Evolutionary conservation across 1,284 basidiomycete genomes (phyloP), one percentile per base, ranked within the genome.

Genomic region (Nidula niveotomentosa): DNA sequence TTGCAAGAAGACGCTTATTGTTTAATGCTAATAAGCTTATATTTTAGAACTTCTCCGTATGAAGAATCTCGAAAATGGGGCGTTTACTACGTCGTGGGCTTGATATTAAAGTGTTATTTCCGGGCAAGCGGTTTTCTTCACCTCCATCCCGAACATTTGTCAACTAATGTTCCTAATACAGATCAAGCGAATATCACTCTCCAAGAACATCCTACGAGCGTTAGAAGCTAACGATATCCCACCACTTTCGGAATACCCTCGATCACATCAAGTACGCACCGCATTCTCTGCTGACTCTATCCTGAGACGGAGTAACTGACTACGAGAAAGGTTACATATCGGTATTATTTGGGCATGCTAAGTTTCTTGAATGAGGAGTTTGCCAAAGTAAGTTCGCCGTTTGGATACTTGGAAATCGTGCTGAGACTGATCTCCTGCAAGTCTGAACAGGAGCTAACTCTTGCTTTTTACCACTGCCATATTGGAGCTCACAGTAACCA

Each of bases 61-160:
- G 76, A 81, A 2, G 84, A 91, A 66, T 94, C 92, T n/a, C 79
- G 93, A 52, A 93, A 94, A 72, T 94, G 88, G 87, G 96, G 96
- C 2, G 86, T 95, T 0, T 99, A 98, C 73, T 93, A 95, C 64
- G 84, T 97, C n/a, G 95, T 96, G 0, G 91, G 90, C 6, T 76
- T 97, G 56, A 87, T 95, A 39, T 79, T 99, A 71, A 97, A 98
- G 69, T 93, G 88, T 50, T 99, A 99, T 74, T 98, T 98, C 78
- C 87, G 89, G 65, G 94, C 89, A 71, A 63, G 86, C 75, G 15
- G 33, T 36, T n/a, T n/a, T n/a, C n/a, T n/a, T n/a, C n/a, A n/a
- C n/a, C n/a, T n/a, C n/a, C n/a, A n/a, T n/a, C n/a, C n/a, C n/a
- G n/a, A n/a, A n/a, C n/a, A n/a, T n/a, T n/a, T n/a, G n/a, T n/a